Conservation (phyloP, 768 basidiomycete genomes). For the Cyathus striatus region DNA sequence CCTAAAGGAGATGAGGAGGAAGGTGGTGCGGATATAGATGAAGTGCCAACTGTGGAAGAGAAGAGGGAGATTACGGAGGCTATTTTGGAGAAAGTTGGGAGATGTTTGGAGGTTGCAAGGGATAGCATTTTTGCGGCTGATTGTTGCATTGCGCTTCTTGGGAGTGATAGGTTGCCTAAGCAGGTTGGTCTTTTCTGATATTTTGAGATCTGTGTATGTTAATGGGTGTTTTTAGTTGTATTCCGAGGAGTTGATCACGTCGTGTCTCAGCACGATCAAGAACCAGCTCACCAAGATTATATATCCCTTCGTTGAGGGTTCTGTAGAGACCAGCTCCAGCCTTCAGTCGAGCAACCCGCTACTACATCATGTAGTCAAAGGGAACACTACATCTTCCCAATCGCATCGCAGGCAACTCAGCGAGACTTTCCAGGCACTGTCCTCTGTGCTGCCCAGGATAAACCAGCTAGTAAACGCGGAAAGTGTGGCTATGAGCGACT, state of each 20-base stretch:
- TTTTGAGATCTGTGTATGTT: background rate
- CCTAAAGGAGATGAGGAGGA: slow-evolving; percentile 31
- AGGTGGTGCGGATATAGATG: slow-evolving; percentile 22
- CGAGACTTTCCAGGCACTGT: slow-evolving; percentile 71
- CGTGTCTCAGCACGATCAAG: slow-evolving; percentile 73
- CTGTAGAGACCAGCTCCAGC: slow-evolving; percentile 29
- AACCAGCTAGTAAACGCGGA: slow-evolving; percentile 70
- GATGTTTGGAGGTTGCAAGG: slow-evolving; percentile 52
- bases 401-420: slow-evolving; percentile 43
- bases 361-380: slow-evolving; percentile 46
- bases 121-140: slow-evolving; percentile 82
- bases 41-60: slow-evolving; percentile 11
- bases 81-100: slow-evolving; percentile 45
- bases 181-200: slow-evolving; percentile 45
- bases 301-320: slow-evolving; percentile 82
- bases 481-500: slow-evolving; percentile 77
- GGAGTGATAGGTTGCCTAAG: slow-evolving; percentile 77
- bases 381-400: slow-evolving; percentile 26
- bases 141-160: slow-evolving; percentile 73
- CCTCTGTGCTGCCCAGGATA: slow-evolving; percentile 69
- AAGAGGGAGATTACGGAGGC: slow-evolving; percentile 30
- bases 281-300: slow-evolving; percentile 75
- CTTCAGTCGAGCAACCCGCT: slow-evolving; percentile 37
- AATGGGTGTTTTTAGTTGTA: slow-evolving; percentile 55
- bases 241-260: slow-evolving; percentile 88